Conservation (phyloP, 2,329 filamentous ascomycete species). For the Fonsecaea monophora region DNA sequence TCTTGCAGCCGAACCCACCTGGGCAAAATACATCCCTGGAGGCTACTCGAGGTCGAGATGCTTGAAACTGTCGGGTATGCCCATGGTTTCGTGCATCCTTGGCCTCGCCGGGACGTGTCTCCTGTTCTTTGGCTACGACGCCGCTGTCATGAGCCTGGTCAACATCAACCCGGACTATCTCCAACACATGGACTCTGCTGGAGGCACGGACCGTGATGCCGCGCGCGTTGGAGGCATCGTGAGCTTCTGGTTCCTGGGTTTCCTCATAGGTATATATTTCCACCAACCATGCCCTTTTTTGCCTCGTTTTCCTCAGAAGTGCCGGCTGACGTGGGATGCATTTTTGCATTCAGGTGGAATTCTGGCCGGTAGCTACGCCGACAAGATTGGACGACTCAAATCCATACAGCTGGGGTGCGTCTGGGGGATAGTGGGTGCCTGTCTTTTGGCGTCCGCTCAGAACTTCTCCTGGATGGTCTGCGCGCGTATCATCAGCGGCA, state of each 20-base stretch:
- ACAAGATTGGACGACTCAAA: constrained; percentile 42
- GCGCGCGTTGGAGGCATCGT: constrained; percentile 42
- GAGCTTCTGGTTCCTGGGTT: constrained; percentile 43
- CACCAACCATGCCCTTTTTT: too few relatives aligned
- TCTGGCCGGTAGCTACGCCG: constrained; percentile 41
- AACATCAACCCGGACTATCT: constrained; percentile 42
- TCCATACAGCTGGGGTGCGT: constrained; percentile 41
- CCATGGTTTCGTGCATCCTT: constrained; percentile 14
- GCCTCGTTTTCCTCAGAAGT: constrained; percentile 1
- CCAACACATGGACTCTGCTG: constrained; percentile 35
- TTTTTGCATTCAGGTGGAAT: constrained; percentile 38
- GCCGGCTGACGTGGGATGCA: background rate
- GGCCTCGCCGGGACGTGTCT: constrained; percentile 10
- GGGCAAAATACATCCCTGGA: constrained; percentile 15
- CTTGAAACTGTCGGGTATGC: constrained; percentile 14
- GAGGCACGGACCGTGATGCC: constrained; percentile 39
- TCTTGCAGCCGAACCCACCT: constrained; percentile 20
- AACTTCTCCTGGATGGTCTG: constrained; percentile 42
- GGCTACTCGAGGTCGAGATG: constrained; percentile 14
- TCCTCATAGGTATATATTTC: constrained; percentile 19
- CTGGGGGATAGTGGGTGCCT: constrained; percentile 41
- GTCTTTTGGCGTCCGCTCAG: constrained; percentile 38
- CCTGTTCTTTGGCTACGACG: constrained; percentile 32
- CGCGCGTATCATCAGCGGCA: constrained; percentile 40
- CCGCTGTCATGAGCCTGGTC: constrained; percentile 42